Base-by-base conservation (phyloP, 306 rosid species). In the Citrullus amarus region DNA sequence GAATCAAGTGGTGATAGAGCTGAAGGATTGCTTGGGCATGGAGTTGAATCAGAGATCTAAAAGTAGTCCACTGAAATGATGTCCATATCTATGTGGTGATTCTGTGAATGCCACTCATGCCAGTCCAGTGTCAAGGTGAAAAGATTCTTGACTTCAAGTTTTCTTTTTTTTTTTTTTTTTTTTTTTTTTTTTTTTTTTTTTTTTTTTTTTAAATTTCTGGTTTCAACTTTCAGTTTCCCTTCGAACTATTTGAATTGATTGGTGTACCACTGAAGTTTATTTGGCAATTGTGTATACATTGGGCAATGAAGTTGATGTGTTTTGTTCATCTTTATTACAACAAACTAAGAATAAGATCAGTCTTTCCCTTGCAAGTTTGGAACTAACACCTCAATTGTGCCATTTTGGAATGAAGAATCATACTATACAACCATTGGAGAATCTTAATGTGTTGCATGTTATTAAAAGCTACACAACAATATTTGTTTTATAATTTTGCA, bases 21-120 rank as follows among this genome's bases (percentile, higher is more conserved):
- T 82, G 2, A 77, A 80, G 22, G 30, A 20, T 51, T 80, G 88
- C 79, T 80, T 82, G 70, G 82, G 56, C 22, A 28, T 71, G 41
- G 80, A 77, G 12, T 20, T 46, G 14, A 25, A 57, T 53, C 82
- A 8, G 11, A 65, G 22, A 5, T 22, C 43, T 0, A 56, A 76
- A 2, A 8, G 25, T 28, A 61, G 13, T 77, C 32, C 17, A 22
- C 28, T 8, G 80, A 60, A 43, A 60, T 28, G 73, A 39, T 5
- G 18, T 61, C 80, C 57, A 60, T 77, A 48, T 2, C 43, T 20
- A 10, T 22, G 28, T 25, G 44, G 30, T 15, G 28, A 25, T 25
- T 25, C 28, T 16, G 14, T 71, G 39, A 58, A 48, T 48, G 53
- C 77, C 6, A 18, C 59, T 25, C 77, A 50, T 8, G 8, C 77